These are phyloP conservation scores for Yamadazyma sp. DNA, from an alignment of 805 yeast genomes.

Conservation along the genomic window DNA sequence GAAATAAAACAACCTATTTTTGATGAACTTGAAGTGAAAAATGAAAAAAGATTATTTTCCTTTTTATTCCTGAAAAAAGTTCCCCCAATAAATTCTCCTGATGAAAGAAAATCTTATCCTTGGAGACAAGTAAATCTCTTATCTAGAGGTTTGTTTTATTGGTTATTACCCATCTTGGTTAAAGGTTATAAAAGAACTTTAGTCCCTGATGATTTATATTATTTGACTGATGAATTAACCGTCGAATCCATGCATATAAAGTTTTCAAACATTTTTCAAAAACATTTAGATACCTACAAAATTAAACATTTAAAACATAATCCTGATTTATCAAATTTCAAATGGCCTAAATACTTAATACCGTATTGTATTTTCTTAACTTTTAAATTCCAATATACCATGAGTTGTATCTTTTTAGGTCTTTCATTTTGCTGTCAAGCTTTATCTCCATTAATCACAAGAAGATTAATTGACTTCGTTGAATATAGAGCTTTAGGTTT, in stretches of 20 bases:
- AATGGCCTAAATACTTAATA: slow-evolving; percentile 40
- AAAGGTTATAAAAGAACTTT: slow-evolving; percentile 42
- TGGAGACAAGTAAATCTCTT: slow-evolving; percentile 38
- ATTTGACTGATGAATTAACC: slow-evolving; percentile 31
- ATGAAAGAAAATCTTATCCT: slow-evolving; percentile 51
- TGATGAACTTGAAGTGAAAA: slow-evolving; percentile 20
- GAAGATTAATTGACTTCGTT: slow-evolving; percentile 64
- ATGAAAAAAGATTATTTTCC: slow-evolving; percentile 51
- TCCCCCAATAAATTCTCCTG: slow-evolving; percentile 49
- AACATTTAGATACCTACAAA: slow-evolving; percentile 18
- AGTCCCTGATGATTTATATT: slow-evolving; percentile 36
- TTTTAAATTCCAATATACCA: slow-evolving; percentile 43
- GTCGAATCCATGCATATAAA: slow-evolving; percentile 33
- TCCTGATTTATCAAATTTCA: slow-evolving; percentile 22
- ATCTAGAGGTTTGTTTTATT: slow-evolving; percentile 36
- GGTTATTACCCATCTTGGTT: slow-evolving; percentile 38
- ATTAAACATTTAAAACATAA: slow-evolving; percentile 18
- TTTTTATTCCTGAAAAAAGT: slow-evolving; percentile 47
- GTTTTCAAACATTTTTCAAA: slow-evolving; percentile 24
- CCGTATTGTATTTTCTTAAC: slow-evolving; percentile 48
- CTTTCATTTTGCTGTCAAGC: slow-evolving; percentile 49
- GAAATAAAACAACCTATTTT: slow-evolving; percentile 4
- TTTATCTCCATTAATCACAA: slow-evolving; percentile 64
- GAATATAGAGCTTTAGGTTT: slow-evolving; percentile 42
- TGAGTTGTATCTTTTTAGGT: slow-evolving; percentile 40